These are phyloP conservation scores for Hibiscus trionum DNA, from an alignment of 345 rosid species.

Conservation along the genomic window DNA sequence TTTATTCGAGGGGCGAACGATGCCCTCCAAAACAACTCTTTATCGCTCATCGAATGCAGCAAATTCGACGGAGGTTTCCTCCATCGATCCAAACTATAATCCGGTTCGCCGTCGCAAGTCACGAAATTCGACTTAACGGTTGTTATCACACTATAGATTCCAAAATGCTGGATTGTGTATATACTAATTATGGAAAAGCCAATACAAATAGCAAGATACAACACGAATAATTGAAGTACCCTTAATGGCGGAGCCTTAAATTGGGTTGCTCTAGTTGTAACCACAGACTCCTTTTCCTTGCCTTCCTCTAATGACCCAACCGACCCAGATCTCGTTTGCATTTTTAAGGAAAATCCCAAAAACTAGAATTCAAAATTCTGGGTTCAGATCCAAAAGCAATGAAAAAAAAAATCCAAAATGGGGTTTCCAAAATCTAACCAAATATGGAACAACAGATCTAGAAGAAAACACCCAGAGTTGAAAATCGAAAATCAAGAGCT, in stretches of 20 bases:
- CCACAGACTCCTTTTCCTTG: constrained; percentile 33
- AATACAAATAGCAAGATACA: constrained; percentile 46
- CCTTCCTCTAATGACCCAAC: constrained; percentile 51
- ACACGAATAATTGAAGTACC: constrained; percentile 38
- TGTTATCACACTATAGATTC: constrained; percentile 43
- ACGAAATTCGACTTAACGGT: constrained; percentile 39
- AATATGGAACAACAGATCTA: constrained; percentile 26
- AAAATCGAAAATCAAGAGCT: too few relatives aligned
- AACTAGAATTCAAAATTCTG: constrained; percentile 4
- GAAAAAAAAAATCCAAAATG: not conserved
- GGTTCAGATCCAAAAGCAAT: constrained; percentile 15
- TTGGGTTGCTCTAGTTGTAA: constrained; percentile 31
- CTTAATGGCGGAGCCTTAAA: constrained; percentile 48
- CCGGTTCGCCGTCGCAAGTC: constrained; percentile 36
- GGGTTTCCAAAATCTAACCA: not conserved
- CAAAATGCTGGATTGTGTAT: constrained; percentile 52
- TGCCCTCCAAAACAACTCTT: constrained; percentile 82
- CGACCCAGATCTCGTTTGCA: constrained; percentile 48
- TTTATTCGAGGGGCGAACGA: constrained; percentile 57
- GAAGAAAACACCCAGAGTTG: not conserved
- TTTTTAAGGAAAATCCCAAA: constrained; percentile 19
- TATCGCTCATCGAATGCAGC: constrained; percentile 66
- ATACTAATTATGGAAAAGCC: constrained; percentile 62
- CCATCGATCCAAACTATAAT: constrained; percentile 43
- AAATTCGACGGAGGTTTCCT: constrained; percentile 49